Evolutionary conservation across 805 yeast genomes (phyloP).

Genomic region (Kuraishia ogatae): DNA sequence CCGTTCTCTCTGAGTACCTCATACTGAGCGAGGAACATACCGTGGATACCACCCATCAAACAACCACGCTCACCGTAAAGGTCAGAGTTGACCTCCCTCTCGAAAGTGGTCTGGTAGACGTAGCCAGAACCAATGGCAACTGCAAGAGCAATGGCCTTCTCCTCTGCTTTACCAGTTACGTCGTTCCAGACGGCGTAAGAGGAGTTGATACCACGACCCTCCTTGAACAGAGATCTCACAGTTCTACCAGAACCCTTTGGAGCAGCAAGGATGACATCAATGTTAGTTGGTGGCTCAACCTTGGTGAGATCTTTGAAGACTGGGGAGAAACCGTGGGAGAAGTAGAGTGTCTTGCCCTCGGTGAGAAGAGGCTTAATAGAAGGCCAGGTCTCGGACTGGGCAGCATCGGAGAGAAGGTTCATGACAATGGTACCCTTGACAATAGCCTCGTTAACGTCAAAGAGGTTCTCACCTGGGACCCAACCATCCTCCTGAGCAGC

Average conservation of each 20-base stretch:
- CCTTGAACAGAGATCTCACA: conserved; percentile 97
- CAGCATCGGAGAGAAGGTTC: conserved; percentile 98
- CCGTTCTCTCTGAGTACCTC: conserved; percentile 99
- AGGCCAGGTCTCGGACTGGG: conserved; percentile 98
- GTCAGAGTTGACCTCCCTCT: conserved; percentile 98
- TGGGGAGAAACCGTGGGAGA: conserved; percentile 99
- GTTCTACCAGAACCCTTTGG: conserved; percentile 99
- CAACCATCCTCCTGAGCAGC: conserved; percentile 99
- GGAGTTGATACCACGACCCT: conserved; percentile 99
- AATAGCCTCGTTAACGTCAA: conserved; percentile 92
- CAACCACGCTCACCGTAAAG: conserved; percentile 99
- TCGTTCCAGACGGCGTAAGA: conserved; percentile 99
- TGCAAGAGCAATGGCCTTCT: conserved; percentile 96
- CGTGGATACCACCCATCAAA: conserved; percentile 99
- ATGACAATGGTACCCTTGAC: conserved; percentile 85
- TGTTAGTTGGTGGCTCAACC: conserved; percentile 90
- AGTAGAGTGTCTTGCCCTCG: conserved; percentile 96
- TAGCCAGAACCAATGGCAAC: conserved; percentile 99
- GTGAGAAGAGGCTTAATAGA: conserved; percentile 83
- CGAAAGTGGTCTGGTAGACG: conserved; percentile 99
- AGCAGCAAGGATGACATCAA: conserved; percentile 97
- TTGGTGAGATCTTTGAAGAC: conserved; percentile 96
- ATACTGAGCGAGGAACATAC: conserved; percentile 99
- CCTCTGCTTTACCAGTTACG: conserved; percentile 98
- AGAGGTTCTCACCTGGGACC: conserved; percentile 99